A percentile compares a stretch with the other conserved stretches of the same genome.
Evolutionary conservation across 2,329 filamentous ascomycete genomes (phyloP).

Genomic region (Xylariaceae sp.): DNA sequence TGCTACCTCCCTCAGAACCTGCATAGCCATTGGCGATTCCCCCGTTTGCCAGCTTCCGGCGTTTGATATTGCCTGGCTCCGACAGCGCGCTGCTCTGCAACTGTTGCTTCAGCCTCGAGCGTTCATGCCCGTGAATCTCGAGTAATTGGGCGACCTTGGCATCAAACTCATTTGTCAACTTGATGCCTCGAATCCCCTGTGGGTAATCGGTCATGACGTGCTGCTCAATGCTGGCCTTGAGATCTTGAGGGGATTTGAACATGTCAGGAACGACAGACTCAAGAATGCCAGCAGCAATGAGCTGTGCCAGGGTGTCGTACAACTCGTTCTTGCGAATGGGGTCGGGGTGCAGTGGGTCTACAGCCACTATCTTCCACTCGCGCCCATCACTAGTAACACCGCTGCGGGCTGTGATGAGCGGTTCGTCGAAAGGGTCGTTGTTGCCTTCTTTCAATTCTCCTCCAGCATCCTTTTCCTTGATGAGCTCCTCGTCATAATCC

Average conservation of each 20-base stretch:
- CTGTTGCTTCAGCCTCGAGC: conserved; percentile 26
- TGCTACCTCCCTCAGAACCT: conserved; percentile 42
- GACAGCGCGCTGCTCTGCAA: conserved; percentile 22
- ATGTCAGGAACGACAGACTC: conserved; percentile 58
- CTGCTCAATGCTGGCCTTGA: conserved; percentile 60
- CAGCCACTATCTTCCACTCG: conserved; percentile 30
- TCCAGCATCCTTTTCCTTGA: conserved; percentile 7
- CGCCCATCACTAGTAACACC: conserved; percentile 32
- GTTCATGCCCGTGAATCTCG: conserved; percentile 24
- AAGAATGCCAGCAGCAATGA: conserved; percentile 65
- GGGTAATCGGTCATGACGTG: conserved; percentile 57
- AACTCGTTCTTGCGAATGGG: conserved; percentile 39
- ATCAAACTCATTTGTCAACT: conserved; percentile 63
- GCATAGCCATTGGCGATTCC: conserved; percentile 36
- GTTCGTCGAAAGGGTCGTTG: conserved; percentile 36
- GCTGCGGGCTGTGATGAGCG: neutral
- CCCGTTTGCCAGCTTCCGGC: conserved; percentile 54
- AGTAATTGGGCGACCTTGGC: conserved; percentile 22
- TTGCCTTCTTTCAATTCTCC: conserved; percentile 28
- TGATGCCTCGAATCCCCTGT: conserved; percentile 57
- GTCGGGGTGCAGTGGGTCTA: conserved; percentile 4
- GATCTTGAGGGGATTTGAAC: conserved; percentile 61
- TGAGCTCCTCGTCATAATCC: conserved; percentile 27
- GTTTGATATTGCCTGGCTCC: conserved; percentile 40
- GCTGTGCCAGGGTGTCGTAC: conserved; percentile 49